Evolutionary conservation across 768 basidiomycete species (phyloP).

Genomic region (Cyclocybe aegerita): DNA sequence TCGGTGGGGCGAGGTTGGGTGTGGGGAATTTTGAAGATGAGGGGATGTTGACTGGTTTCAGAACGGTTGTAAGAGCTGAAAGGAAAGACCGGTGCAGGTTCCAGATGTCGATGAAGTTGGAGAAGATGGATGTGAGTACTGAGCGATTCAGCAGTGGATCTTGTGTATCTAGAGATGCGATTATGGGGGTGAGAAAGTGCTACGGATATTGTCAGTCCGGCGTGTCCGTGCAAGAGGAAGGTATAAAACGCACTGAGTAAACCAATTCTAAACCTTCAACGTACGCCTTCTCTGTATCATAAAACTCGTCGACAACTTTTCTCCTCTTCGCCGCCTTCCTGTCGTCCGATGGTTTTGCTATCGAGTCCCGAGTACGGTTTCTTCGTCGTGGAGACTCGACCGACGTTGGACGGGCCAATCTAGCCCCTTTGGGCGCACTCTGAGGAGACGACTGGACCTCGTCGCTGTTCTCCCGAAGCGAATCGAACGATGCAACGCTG

Average conservation of each 20-base stretch:
- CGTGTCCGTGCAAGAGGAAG: neutral
- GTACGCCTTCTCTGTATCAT: slow-evolving; percentile 79
- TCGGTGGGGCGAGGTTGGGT: slow-evolving; percentile 22
- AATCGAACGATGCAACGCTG: slow-evolving; percentile 75
- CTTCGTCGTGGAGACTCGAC: slow-evolving; percentile 38
- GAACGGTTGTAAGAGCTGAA: slow-evolving; percentile 50
- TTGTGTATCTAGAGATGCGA: slow-evolving; percentile 67
- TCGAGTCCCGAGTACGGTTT: slow-evolving; percentile 36
- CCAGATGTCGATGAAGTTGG: slow-evolving; percentile 91
- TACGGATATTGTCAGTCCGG: slow-evolving; percentile 25
- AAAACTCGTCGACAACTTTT: slow-evolving; percentile 79
- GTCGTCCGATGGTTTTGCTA: slow-evolving; percentile 42
- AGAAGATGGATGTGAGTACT: slow-evolving; percentile 74
- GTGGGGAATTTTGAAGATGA: slow-evolving; percentile 4
- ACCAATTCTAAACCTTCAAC: slow-evolving; percentile 81
- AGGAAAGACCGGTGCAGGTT: slow-evolving; percentile 81
- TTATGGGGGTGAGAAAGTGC: slow-evolving; percentile 83
- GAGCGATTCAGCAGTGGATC: slow-evolving; percentile 68
- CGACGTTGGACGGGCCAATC: slow-evolving; percentile 29
- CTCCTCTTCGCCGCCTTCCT: slow-evolving; percentile 54
- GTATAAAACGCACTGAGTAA: slow-evolving; percentile 57
- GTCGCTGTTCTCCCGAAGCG: slow-evolving; percentile 54
- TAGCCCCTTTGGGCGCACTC: slow-evolving; percentile 3
- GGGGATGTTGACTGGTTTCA: slow-evolving; percentile 21
- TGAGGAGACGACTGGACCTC: slow-evolving; percentile 13